These are phyloP conservation scores for Sphagnum tenellum DNA, from an alignment of 225 moss, liverwort and hornwort genomes.

Conservation along the genomic window DNA sequence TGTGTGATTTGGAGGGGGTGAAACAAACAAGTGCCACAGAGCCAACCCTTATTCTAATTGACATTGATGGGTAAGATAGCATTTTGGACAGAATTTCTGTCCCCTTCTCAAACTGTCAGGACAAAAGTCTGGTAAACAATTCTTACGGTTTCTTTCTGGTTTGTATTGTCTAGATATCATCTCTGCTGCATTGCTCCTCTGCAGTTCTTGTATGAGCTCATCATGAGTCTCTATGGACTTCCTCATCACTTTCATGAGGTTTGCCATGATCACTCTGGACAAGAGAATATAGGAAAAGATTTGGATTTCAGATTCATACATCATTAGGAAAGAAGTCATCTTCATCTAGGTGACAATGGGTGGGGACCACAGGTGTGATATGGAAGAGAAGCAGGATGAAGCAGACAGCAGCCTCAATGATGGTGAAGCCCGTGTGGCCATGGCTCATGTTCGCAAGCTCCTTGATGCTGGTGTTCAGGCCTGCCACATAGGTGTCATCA, in stretches of 20 bases:
- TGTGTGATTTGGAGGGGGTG: conserved; percentile 68
- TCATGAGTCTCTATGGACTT: too few relatives aligned
- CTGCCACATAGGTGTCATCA: conserved; percentile 82
- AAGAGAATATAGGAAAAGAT: too few relatives aligned
- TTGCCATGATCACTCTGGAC: too few relatives aligned
- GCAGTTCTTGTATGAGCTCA: too few relatives aligned
- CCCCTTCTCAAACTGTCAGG: neutral
- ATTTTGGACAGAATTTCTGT: neutral
- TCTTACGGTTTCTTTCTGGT: too few relatives aligned
- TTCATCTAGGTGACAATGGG: too few relatives aligned
- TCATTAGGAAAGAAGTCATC: too few relatives aligned
- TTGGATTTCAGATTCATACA: too few relatives aligned
- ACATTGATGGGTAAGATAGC: conserved; percentile 60
- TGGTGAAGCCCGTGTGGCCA: conserved; percentile 86
- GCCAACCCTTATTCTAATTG: conserved; percentile 76
- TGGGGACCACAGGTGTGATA: conserved; percentile 51
- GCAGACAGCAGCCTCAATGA: conserved; percentile 93
- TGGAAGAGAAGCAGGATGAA: conserved; percentile 96
- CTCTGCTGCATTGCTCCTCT: too few relatives aligned
- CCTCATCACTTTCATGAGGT: too few relatives aligned
- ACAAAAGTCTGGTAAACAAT: neutral
- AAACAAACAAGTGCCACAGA: conserved; percentile 59
- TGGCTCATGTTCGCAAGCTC: conserved; percentile 70
- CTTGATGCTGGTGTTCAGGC: conserved; percentile 74
- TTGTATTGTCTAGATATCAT: too few relatives aligned